Evolutionary conservation across 345 rosid species (phyloP).

Genomic region (Gossypium thurberi): DNA sequence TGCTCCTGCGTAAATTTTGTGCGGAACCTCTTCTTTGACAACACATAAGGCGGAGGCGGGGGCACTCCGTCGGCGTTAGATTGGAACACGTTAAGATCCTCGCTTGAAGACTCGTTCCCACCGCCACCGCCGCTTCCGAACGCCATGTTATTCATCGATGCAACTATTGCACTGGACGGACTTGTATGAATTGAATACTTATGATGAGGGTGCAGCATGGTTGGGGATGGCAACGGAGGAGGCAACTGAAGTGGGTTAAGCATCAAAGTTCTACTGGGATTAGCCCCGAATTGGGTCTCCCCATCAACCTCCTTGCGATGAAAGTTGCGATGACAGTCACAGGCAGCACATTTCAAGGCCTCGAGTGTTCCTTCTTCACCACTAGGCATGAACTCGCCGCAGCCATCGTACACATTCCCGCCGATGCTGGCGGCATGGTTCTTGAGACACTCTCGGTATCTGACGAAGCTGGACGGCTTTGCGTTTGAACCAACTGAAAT

Average conservation of each 20-base stretch:
- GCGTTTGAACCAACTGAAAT: slow-evolving; percentile 31
- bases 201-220: slow-evolving; percentile 24
- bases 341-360: slow-evolving; percentile 88
- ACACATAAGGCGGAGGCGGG: slow-evolving; percentile 36
- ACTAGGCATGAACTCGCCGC: slow-evolving; percentile 97
- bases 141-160: slow-evolving; percentile 59
- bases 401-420: slow-evolving; percentile 78
- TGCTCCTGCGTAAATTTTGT: slow-evolving; percentile 66
- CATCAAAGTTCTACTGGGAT: slow-evolving; percentile 24
- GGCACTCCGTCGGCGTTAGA: slow-evolving; percentile 34
- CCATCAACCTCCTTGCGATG: slow-evolving; percentile 74
- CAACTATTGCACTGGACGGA: slow-evolving; percentile 46
- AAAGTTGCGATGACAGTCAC: slow-evolving; percentile 92
- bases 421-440: slow-evolving; percentile 85
- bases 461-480: slow-evolving; percentile 20
- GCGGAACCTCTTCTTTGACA: slow-evolving; percentile 59
- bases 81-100: slow-evolving; percentile 55
- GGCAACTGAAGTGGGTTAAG: slow-evolving; percentile 52
- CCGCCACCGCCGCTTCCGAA: slow-evolving; percentile 46
- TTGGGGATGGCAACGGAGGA: slow-evolving; percentile 41
- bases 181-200: slow-evolving; percentile 17
- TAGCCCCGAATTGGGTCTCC: slow-evolving; percentile 29
- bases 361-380: slow-evolving; percentile 79
- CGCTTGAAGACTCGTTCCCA: slow-evolving; percentile 70
- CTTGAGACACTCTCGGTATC: slow-evolving; percentile 81